These are phyloP conservation scores for Carex arenaria DNA, from an alignment of 202 grass and related monocot species.

Conservation along the genomic window DNA sequence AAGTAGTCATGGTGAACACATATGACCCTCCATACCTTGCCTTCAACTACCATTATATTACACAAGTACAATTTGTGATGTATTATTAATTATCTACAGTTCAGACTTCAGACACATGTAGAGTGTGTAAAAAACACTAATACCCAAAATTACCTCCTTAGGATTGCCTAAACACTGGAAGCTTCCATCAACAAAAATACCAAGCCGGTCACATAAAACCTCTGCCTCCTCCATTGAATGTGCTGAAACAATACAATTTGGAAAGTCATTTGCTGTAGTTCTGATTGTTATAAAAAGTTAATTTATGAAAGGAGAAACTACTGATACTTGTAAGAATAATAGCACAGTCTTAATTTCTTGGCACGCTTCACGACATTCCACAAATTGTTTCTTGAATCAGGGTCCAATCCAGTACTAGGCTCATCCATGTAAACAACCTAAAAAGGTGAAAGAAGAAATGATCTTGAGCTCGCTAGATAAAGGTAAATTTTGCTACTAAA, in stretches of 20 bases:
- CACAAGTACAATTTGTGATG: neutral
- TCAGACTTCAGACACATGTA: no score
- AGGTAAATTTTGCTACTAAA: neutral
- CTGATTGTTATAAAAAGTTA: neutral
- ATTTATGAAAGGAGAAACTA: neutral
- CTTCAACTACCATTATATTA: constrained; percentile 47
- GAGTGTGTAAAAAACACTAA: neutral
- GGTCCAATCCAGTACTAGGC: constrained; percentile 89
- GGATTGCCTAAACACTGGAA: constrained; percentile 77
- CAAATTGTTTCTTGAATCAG: constrained; percentile 64
- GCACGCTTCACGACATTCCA: constrained; percentile 75
- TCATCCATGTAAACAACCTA: constrained; percentile 99
- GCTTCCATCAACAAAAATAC: constrained; percentile 76
- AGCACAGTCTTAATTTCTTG: constrained; percentile 65
- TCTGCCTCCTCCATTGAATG: constrained; percentile 98
- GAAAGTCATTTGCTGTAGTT: neutral
- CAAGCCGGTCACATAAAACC: constrained; percentile 63
- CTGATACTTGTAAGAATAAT: constrained; percentile 86
- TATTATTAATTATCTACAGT: neutral
- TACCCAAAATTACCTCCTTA: constrained; percentile 43
- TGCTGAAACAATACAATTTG: constrained; percentile 35
- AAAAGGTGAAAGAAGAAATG: neutral
- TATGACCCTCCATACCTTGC: constrained; percentile 53
- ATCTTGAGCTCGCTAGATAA: neutral
- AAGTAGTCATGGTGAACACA: constrained; percentile 60